Evolutionary conservation across 805 yeast species (phyloP), one percentile per base, ranked within the genome.

Genomic region (Wickerhamomyces ciferrii): DNA sequence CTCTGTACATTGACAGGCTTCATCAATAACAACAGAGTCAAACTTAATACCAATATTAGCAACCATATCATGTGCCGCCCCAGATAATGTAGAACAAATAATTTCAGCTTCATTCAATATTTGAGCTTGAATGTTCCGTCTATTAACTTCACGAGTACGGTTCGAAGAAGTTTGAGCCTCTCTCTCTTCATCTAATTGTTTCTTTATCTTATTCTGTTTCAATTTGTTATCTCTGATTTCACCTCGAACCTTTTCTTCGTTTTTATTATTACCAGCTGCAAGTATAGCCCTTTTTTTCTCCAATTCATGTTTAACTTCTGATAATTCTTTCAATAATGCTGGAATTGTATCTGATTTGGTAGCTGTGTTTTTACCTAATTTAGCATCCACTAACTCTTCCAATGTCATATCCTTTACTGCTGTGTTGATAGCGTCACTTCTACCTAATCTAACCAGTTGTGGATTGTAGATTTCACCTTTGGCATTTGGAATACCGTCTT

Each of bases 1-100:
- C 61, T 92, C 99, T 36, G 94, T 91, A 79, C 96, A 86, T 65
- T 92, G 99, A 54, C 97, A 95, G 2, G 99, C 99, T 65, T 92
- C 99, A 69, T 92, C 99, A 50, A 92, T 84, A 43, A 92, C 83
- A 2, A 94, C 97, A 4, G 96, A 88, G 42, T 87, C 96, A 61
- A 94, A 92, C 39, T 78, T 77, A 58, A 89, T 75, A 10, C 89
- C 81, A 60, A 92, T 68, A 39, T 81, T 75, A 0, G 89, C 81
- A 37, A 92, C 72, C 49, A 89, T 79, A 51, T 87, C 94, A 68
- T 90, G 96, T 0, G 98, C 97, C 4, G 97, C 81, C 25, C 97
- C 98, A 0, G 97, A 91, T 31, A 92, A 70, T 0, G 99, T 92
- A 0, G 97, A 76, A 59, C 98, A 94, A 17, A 92, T 86, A 41